Evolutionary conservation across 176 grass and related monocot species (phyloP).

Genomic region (Zizania latifolia): DNA sequence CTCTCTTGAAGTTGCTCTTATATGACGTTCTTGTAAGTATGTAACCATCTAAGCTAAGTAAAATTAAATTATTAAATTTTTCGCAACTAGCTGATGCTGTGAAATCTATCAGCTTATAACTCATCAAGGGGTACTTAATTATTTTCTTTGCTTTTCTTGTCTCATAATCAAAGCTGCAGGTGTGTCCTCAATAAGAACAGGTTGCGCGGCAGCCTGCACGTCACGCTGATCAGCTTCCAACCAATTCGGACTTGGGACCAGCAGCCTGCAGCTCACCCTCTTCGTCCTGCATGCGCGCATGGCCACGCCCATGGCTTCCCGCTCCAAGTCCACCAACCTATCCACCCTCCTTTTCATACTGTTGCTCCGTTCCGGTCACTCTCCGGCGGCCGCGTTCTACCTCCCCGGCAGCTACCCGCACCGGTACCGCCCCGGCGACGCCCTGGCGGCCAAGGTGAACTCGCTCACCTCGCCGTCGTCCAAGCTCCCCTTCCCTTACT

Average conservation of each 20-base stretch:
- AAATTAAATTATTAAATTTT: too few species aligned
- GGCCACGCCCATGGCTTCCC: slow-evolving; percentile 7
- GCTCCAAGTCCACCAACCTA: not conserved
- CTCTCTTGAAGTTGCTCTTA: too few species aligned
- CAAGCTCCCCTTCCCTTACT: slow-evolving; percentile 60
- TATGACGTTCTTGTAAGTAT: too few species aligned
- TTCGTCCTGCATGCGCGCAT: not conserved
- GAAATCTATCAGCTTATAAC: not conserved
- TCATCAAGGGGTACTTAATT: too few species aligned
- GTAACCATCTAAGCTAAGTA: too few species aligned
- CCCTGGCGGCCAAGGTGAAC: slow-evolving; percentile 49
- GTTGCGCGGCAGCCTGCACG: not conserved
- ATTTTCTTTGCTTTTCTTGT: not conserved
- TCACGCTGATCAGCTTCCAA: not conserved
- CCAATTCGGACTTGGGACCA: not conserved
- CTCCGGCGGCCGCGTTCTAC: slow-evolving; percentile 40
- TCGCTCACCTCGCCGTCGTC: slow-evolving; percentile 54
- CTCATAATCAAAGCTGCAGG: slow-evolving; percentile 21
- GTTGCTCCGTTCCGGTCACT: not conserved
- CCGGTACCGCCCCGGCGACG: slow-evolving; percentile 36
- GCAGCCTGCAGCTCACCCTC: not conserved
- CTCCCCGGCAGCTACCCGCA: slow-evolving; percentile 60
- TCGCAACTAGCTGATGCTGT: too few species aligned
- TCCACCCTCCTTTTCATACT: slow-evolving; percentile 13
- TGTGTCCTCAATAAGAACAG: not conserved